Percentiles rank a stretch among this genome's conserved stretches.
phyloP scores from a whole-genome alignment of 2,329 filamentous ascomycete species.

The Aspergillus sp. region DNA sequence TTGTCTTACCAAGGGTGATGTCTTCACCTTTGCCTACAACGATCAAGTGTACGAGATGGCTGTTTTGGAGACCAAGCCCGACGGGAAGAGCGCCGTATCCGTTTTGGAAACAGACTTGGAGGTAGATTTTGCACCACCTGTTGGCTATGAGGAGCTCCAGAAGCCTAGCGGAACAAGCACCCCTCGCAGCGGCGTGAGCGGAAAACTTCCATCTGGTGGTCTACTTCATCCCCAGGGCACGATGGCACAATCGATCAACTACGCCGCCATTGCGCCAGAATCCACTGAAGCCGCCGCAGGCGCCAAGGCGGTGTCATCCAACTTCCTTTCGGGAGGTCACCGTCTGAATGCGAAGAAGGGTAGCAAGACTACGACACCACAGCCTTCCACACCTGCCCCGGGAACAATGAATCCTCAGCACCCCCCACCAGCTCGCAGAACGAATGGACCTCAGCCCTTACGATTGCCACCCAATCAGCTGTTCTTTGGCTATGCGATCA shows the following conservation, averaged over 20 bases:
- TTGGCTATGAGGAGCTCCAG: constrained; percentile 88
- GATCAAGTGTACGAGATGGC: constrained; percentile 89
- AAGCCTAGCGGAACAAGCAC: constrained; percentile 77
- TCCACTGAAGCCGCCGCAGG: constrained; percentile 59
- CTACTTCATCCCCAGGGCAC: constrained; percentile 76
- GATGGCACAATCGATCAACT: constrained; percentile 98
- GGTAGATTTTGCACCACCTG: constrained; percentile 88
- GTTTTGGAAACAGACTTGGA: constrained; percentile 95
- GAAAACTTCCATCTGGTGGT: constrained; percentile 61
- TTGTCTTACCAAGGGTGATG: constrained; percentile 82
- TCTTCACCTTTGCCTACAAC: constrained; percentile 96
- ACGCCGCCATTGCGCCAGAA: constrained; percentile 77
- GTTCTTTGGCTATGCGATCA: constrained; percentile 94
- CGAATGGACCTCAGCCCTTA: constrained; percentile 78
- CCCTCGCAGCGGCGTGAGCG: constrained; percentile 60
- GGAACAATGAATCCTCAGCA: constrained; percentile 46
- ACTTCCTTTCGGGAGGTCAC: constrained; percentile 75
- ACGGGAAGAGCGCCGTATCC: constrained; percentile 75
- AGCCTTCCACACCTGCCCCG: constrained; percentile 64
- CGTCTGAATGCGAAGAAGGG: constrained; percentile 76
- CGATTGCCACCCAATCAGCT: constrained; percentile 80
- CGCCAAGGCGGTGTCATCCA: constrained; percentile 60
- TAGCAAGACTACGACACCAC: constrained; percentile 66
- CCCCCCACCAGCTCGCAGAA: constrained; percentile 42
- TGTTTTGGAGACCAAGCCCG: constrained; percentile 87